Conservation (phyloP, 164 flowering plant species). For the Brasenia schreberi region DNA sequence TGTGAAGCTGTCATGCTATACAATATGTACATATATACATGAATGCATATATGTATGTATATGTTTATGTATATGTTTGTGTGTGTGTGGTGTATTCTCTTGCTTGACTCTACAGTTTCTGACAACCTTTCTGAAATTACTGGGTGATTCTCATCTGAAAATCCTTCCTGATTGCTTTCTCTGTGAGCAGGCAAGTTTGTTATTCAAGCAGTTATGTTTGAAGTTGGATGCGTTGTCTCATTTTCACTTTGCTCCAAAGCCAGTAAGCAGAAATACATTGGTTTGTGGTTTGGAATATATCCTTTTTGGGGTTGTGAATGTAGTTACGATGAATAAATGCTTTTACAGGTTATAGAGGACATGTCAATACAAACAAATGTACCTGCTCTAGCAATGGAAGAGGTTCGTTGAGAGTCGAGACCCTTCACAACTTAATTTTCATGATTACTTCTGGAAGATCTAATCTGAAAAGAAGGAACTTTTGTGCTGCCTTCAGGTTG, state of each 20-base stretch:
- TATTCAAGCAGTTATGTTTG: conserved; percentile 64
- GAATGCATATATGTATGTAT: too few species aligned
- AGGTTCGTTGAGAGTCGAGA: conserved; percentile 29
- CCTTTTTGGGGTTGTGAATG: background rate
- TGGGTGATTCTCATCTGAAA: too few species aligned
- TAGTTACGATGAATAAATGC: background rate
- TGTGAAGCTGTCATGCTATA: too few species aligned
- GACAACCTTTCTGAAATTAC: too few species aligned
- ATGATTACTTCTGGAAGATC: background rate
- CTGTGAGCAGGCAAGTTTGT: conserved; percentile 45
- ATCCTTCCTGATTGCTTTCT: background rate
- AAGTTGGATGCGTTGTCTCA: conserved; percentile 94
- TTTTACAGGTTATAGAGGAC: conserved; percentile 78
- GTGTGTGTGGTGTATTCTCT: too few species aligned
- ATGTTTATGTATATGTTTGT: too few species aligned
- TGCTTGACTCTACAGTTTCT: too few species aligned
- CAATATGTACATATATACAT: too few species aligned
- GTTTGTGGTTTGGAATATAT: background rate
- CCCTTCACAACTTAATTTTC: background rate
- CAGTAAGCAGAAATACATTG: conserved; percentile 30
- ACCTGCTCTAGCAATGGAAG: conserved; percentile 97
- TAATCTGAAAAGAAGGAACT: background rate
- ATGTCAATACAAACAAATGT: conserved; percentile 80
- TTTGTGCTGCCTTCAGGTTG: conserved; percentile 34
- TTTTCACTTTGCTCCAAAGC: conserved; percentile 93